Evolutionary conservation across 2,329 filamentous ascomycete species (phyloP).

Genomic region (Ophiocordyceps camponoti-floridani): DNA sequence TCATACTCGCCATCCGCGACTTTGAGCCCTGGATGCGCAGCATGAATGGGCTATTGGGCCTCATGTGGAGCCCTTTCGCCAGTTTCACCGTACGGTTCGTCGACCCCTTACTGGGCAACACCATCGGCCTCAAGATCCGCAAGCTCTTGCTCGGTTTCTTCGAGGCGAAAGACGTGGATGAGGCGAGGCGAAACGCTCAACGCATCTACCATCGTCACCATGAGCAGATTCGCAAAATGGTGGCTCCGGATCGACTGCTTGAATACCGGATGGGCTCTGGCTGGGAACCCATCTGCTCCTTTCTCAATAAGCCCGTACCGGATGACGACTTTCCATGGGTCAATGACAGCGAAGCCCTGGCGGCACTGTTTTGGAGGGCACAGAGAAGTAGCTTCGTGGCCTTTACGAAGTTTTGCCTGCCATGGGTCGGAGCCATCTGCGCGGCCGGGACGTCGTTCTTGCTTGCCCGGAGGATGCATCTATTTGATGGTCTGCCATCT

Average conservation of each 20-base stretch:
- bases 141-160: not conserved
- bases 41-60: conserved; percentile 2
- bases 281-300: conserved; percentile 15
- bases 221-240: conserved; percentile 7
- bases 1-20: conserved; percentile 11
- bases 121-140: not conserved
- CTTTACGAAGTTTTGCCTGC: not conserved
- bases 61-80: not conserved
- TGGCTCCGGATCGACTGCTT: conserved; percentile 9
- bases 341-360: conserved; percentile 7
- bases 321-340: conserved; percentile 10
- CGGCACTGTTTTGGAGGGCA: not conserved
- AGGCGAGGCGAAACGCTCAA: conserved; percentile 3
- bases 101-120: not conserved
- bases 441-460: not conserved
- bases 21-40: conserved; percentile 11
- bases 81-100: not conserved
- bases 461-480: not conserved
- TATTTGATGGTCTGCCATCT: not conserved
- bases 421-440: not conserved
- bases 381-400: not conserved
- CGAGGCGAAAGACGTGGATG: conserved; percentile 4
- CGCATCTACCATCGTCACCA: conserved; percentile 11
- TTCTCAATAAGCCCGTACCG: conserved; percentile 14
- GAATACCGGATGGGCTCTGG: conserved; percentile 11